Base-by-base conservation (phyloP, 2,329 filamentous ascomycete genomes). In the Aspergillus proliferans region DNA sequence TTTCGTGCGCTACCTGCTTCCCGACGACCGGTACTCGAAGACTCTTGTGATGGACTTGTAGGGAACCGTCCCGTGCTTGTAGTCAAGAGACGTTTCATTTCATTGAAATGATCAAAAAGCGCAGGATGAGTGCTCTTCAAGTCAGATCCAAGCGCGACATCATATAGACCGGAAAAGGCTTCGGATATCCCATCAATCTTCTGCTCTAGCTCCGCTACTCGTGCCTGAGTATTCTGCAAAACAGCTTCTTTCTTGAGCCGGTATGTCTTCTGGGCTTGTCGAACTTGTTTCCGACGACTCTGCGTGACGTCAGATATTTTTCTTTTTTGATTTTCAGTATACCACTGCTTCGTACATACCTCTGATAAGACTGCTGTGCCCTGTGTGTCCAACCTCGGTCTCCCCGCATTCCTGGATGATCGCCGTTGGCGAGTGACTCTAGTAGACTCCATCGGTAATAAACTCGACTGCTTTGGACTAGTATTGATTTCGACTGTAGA, bases 181-280 rank as follows among this genome's bases (percentile, higher is more conserved):
- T 77, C 81, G 67, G 82, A 84, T 82, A 93, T 88, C 56, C 85
- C 80, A 47, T 85, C 78, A 51, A 90, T 85, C 19, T 78, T 80
- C 8, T 76, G 75, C 49, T 84, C 79, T 18, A 93, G 78, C 26
- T 82, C 78, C 48, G 83, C 74, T 26, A 91, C 86, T 53, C 83
- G 78, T 50, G 80, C 77, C 62, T 90, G 84, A 8, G 94, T 75
- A 2, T 80, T 82, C 19, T 81, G 78, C 49, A 94, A 89, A 10
- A 86, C 85, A 21, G 79, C 85, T 63, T 94, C 89, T 68, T 94
- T 94, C 45, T 89, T 83, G 61, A 86, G 82, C 5, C 89, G 82
- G 62, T 95, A 94, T 2, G 88, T 88, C 57, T 88, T 77, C 66
- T 95, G 89, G 2, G 89, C 89, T 49, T 91, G 78, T 22, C 89